Evolutionary conservation across 129 eudicot species (phyloP).

Genomic region (Helianthus annuus): DNA sequence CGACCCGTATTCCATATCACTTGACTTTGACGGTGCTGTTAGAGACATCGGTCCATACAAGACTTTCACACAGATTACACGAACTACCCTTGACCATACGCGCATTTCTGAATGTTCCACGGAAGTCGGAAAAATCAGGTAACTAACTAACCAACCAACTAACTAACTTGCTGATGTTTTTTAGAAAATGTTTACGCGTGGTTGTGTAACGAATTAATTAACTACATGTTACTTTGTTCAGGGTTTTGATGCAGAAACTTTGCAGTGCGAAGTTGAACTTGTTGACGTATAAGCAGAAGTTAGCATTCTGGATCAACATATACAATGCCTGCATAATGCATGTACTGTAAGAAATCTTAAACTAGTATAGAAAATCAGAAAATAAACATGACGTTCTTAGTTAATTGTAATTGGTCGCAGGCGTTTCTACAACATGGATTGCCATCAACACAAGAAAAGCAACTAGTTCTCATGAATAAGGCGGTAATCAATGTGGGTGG

Average conservation of each 20-base stretch:
- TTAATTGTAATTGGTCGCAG: conserved; percentile 30
- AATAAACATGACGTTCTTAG: background rate
- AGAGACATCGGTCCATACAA: conserved; percentile 79
- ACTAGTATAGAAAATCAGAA: conserved; percentile 10
- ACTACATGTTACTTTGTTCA: conserved; percentile 28
- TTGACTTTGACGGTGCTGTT: conserved; percentile 48
- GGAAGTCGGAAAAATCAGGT: conserved; percentile 73
- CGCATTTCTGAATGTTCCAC: conserved; percentile 60
- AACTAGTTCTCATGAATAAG: conserved; percentile 73
- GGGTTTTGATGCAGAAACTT: conserved; percentile 74
- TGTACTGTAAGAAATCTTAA: conserved; percentile 69
- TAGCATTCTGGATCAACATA: conserved; percentile 96
- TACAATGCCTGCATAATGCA: conserved; percentile 95
- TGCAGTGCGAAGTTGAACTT: conserved; percentile 56
- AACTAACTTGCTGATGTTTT: conserved; percentile 1
- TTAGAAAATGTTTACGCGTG: background rate
- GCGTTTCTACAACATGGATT: conserved; percentile 89
- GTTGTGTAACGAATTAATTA: background rate
- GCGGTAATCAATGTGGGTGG: conserved; percentile 90
- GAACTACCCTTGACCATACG: conserved; percentile 47
- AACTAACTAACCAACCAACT: background rate
- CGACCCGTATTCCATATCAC: conserved; percentile 62
- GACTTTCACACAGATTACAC: conserved; percentile 72
- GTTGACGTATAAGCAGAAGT: conserved; percentile 81
- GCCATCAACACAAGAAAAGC: conserved; percentile 82